Evolutionary conservation across 768 basidiomycete genomes (phyloP), one percentile per base, ranked within the genome.

Genomic region (Amanita muscaria): DNA sequence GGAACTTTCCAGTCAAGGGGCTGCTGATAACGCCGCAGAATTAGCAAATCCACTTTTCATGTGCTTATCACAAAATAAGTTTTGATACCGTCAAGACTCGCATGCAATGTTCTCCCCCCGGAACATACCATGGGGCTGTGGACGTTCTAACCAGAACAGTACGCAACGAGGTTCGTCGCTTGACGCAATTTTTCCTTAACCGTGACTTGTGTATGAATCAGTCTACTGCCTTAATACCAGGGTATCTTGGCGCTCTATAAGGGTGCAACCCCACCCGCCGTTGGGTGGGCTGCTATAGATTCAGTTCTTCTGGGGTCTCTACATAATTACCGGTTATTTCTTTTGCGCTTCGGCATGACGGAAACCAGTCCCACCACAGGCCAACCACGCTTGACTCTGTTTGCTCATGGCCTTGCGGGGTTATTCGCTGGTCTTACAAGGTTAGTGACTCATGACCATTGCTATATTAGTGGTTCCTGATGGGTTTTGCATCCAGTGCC

Each of bases 61-160:
- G 40, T 49, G 14, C 21, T 46, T 40, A 47, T 46, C 38, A 29
- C 22, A 8, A 49, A 47, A 15, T 18, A 49, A 82, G 79, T 3
- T 83, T 83, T 59, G 81, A 83, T 58, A 83, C 81, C 14, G 70
- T 85, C 51, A 85, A 86, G 58, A 81, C 80, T 2, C 74, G 83
- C 19, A 57, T 86, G 56, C 83, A 86, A 59, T 83, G 80, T 56
- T 72, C 78, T 24, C 75, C 79, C 7, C 69, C 74, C 35, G 80
- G 79, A 42, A 76, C 76, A 19, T 82, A 83, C 57, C 66, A 62
- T 23, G 73, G 77, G 23, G 79, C 81, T 9, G 48, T 80, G 8
- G 80, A 83, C 49, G 79, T 77, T 40, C 58, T 83, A 23, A 50
- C 65, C 40, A 72, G 73, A 53, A 77, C 74, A 10, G 58, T 84